A percentile compares a stretch with the other conserved stretches of the same genome.
Conservation (phyloP, 495 filamentous ascomycete genomes). For the Durotheca rogersii region DNA sequence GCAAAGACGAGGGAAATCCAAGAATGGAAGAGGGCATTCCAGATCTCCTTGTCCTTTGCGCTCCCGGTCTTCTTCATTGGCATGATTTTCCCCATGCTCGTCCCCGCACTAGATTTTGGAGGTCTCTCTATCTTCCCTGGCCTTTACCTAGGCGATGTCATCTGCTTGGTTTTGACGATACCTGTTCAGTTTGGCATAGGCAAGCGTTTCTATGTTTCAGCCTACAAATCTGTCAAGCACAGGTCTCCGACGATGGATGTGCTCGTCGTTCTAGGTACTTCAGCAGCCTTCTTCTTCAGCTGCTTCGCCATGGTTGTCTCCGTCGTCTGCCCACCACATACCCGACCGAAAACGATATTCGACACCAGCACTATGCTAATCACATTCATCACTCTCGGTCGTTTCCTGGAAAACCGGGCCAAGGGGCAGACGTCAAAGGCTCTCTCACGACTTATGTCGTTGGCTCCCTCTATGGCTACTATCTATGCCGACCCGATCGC, state of each 20-base stretch:
- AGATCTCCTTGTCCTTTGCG: constrained; percentile 73
- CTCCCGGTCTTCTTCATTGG: constrained; percentile 88
- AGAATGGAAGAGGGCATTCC: constrained; percentile 83
- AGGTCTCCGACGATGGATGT: constrained; percentile 96
- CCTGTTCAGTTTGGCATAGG: constrained; percentile 97
- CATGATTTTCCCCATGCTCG: constrained; percentile 84
- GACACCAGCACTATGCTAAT: constrained; percentile 99
- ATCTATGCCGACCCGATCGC: constrained; percentile 98
- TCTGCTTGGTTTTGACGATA: constrained; percentile 80
- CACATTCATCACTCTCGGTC: constrained; percentile 88
- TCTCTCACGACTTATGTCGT: constrained; percentile 90
- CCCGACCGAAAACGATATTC: constrained; percentile 81
- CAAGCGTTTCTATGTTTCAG: constrained; percentile 84
- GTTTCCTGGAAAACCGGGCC: constrained; percentile 90
- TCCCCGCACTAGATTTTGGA: constrained; percentile 73
- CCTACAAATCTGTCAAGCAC: constrained; percentile 88
- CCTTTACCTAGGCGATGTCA: constrained; percentile 81
- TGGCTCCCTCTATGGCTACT: constrained; percentile 94
- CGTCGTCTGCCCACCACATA: constrained; percentile 66
- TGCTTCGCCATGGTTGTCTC: constrained; percentile 84
- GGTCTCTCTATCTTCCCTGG: constrained; percentile 65
- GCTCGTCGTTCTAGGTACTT: constrained; percentile 89
- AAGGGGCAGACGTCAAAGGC: constrained; percentile 97
- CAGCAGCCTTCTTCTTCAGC: constrained; percentile 98
- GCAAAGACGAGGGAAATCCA: constrained; percentile 95